phyloP scores from a whole-genome alignment of 352 stramenopile species.

The Phytopythium delawarense region DNA sequence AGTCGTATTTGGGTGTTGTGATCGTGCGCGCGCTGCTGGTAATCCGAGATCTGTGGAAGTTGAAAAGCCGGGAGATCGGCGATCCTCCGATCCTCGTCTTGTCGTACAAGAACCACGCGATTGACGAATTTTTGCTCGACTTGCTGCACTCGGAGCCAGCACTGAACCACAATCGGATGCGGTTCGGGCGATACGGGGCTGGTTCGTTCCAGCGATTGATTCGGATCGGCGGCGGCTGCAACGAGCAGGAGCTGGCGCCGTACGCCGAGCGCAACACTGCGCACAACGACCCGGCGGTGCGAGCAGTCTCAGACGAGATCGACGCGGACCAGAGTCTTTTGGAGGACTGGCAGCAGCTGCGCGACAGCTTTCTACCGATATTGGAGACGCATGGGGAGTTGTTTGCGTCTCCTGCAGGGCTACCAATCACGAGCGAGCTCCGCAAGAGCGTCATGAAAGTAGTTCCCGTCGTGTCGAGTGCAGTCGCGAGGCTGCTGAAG shows the following conservation, averaged over 20 bases:
- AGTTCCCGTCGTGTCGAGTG: slow-evolving; percentile 20
- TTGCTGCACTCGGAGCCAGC: slow-evolving; percentile 51
- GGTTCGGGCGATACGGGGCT: slow-evolving; percentile 13
- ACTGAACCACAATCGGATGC: slow-evolving; percentile 18
- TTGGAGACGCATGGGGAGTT: slow-evolving; percentile 19
- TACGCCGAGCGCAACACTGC: slow-evolving; percentile 39
- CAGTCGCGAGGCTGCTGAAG: slow-evolving; percentile 14
- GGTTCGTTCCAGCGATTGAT: slow-evolving; percentile 43
- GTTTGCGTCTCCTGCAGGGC: not conserved
- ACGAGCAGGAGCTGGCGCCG: slow-evolving; percentile 40
- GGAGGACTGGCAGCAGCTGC: slow-evolving; percentile 33
- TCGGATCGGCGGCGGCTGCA: slow-evolving; percentile 65
- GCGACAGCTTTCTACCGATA: slow-evolving; percentile 25
- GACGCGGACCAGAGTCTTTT: slow-evolving; percentile 24
- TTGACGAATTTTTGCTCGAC: slow-evolving; percentile 83
- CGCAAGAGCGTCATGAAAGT: slow-evolving; percentile 8
- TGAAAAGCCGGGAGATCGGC: slow-evolving; percentile 52
- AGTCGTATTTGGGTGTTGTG: slow-evolving; percentile 88
- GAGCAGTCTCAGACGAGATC: slow-evolving; percentile 19
- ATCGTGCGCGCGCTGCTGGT: slow-evolving; percentile 76
- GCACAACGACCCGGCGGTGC: slow-evolving; percentile 21
- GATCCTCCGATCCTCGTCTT: slow-evolving; percentile 78
- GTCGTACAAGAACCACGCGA: slow-evolving; percentile 89
- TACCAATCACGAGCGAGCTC: not conserved
- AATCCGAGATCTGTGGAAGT: slow-evolving; percentile 69